These are phyloP conservation scores for Neofusicoccum parvum DNA, from an alignment of 2,329 filamentous ascomycete genomes.

Conservation along the genomic window DNA sequence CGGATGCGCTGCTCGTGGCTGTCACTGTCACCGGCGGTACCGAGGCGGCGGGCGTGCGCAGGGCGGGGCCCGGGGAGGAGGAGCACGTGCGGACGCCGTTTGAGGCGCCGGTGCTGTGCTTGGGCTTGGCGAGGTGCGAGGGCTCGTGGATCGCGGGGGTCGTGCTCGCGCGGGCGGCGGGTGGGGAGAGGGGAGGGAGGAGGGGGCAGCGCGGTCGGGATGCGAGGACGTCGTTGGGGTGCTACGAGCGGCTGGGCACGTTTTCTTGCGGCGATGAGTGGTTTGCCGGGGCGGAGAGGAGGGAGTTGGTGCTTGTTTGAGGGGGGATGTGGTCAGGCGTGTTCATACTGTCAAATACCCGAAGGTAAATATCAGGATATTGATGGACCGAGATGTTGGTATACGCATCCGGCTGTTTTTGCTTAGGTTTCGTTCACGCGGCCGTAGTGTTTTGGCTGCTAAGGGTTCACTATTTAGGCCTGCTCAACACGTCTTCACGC, in stretches of 20 bases:
- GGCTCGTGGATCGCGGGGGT: conserved; percentile 30
- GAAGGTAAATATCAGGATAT: no score
- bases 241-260: conserved; percentile 34
- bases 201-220: no score
- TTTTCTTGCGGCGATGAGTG: conserved; percentile 27
- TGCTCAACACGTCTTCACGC: no score
- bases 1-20: conserved; percentile 32
- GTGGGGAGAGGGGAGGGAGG: background rate
- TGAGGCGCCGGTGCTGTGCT: conserved; percentile 30
- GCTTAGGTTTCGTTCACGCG: no score
- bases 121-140: conserved; percentile 32
- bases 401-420: no score
- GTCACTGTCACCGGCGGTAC: no score
- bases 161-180: conserved; percentile 30
- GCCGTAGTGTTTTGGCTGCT: no score
- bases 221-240: no score
- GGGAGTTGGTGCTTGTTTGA: background rate
- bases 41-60: conserved; percentile 26
- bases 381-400: no score
- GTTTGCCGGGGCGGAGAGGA: conserved; percentile 5
- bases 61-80: conserved; percentile 26
- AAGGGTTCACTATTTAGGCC: no score
- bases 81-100: conserved; percentile 22
- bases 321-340: no score
- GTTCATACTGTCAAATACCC: no score